Base-by-base conservation (phyloP, 768 basidiomycete species). In the Phanerodontia chrysosporium region DNA sequence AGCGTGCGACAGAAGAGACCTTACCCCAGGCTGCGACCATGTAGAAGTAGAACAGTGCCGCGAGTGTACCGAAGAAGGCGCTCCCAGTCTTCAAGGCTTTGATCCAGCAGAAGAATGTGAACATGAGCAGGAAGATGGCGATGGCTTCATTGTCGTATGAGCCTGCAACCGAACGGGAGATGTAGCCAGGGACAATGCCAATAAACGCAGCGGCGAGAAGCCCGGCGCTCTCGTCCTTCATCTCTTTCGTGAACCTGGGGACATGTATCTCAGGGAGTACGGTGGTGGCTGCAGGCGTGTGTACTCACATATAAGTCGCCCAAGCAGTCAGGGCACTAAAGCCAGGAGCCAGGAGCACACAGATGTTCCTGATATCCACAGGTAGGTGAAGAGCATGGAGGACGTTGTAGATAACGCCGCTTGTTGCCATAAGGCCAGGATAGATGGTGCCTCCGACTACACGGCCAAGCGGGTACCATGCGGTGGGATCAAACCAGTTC, bases 1-100 rank as follows among this genome's bases (percentile, higher is more conserved):
- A 42, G 39, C 39, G 18, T 14, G 2, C 53, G 24, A 2, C 13
- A 46, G 44, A 8, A 18, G 24, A 21, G 3, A 22, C 42, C 83
- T 59, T 66, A 90, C 96, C 97, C 97, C 97, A 99, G 29, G 97
- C 97, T 54, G 97, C 96, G n/a, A 99, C 97, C 97, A 99, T 99
- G 82, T 98, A 99, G 66, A 98, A 98, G 77, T 99, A 99, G 76
- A 98, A 98, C 2, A 98, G 76, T 18, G 95, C 97, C 46, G 97
- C 87, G 42, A 92, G 68, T 25, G 92, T 91, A 22, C 94, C 96
- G 65, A 85, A 97, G 60, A 96, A 83, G 1, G 93, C 95, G 60
- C 93, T 96, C 45, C 97, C 97, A 48, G 84, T 82, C 74, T 98
- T 98, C 56, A 98, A 78, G 25, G 97, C 95, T 66, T 90, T 92